Conservation (phyloP, 164 flowering plant species). For the Piper longum region DNA sequence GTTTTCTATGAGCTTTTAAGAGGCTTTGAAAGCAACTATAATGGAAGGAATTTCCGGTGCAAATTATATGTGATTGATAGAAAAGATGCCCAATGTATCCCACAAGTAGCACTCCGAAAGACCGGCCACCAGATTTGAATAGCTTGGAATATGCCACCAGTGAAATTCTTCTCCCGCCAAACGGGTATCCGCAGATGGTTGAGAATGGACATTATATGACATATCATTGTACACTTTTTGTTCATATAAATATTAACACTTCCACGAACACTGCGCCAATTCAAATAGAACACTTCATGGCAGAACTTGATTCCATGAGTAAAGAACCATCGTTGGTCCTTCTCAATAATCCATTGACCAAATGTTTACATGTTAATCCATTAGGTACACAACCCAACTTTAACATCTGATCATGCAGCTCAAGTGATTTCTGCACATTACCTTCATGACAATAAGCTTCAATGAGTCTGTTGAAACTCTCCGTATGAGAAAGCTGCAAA, state of each 20-base stretch:
- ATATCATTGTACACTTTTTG: no score
- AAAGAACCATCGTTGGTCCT: not conserved
- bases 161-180: no score
- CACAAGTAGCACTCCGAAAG: no score
- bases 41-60: no score
- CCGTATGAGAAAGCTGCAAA: constrained; percentile 36
- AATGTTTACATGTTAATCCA: constrained; percentile 43
- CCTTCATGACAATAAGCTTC: constrained; percentile 28
- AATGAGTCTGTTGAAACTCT: constrained; percentile 46
- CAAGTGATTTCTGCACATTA: constrained; percentile 29
- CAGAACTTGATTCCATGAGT: not conserved
- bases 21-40: no score
- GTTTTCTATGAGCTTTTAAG: no score
- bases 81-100: no score
- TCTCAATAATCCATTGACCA: constrained; percentile 41
- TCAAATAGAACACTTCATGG: not conserved
- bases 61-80: no score
- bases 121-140: no score
- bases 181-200: no score
- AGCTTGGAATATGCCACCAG: no score
- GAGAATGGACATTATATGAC: no score
- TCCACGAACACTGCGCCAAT: not conserved
- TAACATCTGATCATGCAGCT: constrained; percentile 52
- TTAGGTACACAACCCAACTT: constrained; percentile 60
- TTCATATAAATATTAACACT: not conserved